Evolutionary conservation across 768 basidiomycete species (phyloP).

Genomic region (Serendipita sp.): DNA sequence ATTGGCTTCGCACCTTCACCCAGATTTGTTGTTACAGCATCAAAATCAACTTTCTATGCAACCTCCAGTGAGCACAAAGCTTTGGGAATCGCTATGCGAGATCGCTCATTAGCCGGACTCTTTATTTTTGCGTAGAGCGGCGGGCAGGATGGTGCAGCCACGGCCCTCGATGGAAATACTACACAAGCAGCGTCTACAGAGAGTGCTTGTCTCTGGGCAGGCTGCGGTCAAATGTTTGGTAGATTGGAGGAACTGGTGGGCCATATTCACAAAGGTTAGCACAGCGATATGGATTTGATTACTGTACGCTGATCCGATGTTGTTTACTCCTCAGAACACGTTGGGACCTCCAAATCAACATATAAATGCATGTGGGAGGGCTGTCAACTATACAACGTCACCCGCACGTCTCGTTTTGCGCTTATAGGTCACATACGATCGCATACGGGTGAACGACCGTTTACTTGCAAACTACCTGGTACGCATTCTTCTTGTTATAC

Average conservation of each 20-base stretch:
- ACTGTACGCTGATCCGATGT: no score
- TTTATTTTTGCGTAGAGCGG: neutral
- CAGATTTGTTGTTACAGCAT: neutral
- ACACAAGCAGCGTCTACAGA: neutral
- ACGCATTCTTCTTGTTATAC: conserved; percentile 7
- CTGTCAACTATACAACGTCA: conserved; percentile 20
- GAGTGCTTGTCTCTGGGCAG: neutral
- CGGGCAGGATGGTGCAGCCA: neutral
- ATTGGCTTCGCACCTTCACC: conserved; percentile 1
- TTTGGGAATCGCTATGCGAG: no score
- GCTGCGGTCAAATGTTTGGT: conserved; percentile 1
- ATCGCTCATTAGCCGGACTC: no score
- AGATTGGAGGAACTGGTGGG: neutral
- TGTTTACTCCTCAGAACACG: conserved; percentile 15
- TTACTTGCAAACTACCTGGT: conserved; percentile 22
- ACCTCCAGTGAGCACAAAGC: neutral
- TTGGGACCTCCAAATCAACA: conserved; percentile 14
- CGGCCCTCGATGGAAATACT: neutral
- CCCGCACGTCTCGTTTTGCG: conserved; percentile 22
- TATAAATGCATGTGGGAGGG: conserved; percentile 22
- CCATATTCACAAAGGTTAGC: neutral
- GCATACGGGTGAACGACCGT: conserved; percentile 28
- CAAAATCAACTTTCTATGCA: neutral
- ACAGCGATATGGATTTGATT: neutral
- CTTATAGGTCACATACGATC: conserved; percentile 22